A percentile compares a stretch with the other conserved stretches of the same genome.
phyloP scores from a whole-genome alignment of 2,329 filamentous ascomycete species.

The Fusarium buharicum region DNA sequence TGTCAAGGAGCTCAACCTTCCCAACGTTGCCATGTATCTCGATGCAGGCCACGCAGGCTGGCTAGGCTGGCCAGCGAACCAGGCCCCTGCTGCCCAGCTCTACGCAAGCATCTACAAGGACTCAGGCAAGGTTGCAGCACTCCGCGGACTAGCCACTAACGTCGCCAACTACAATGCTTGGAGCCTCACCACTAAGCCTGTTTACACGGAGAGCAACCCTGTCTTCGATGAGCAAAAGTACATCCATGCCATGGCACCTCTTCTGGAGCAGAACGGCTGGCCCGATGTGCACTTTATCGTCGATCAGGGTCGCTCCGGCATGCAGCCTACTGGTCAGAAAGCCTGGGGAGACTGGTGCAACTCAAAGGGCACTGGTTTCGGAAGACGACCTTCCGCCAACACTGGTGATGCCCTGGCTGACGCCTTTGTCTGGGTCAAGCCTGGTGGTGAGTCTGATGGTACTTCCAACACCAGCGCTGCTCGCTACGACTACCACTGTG shows the following conservation, averaged over 20 bases:
- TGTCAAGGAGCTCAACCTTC: slow-evolving; percentile 61
- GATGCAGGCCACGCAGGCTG: slow-evolving; percentile 69
- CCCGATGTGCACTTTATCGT: slow-evolving; percentile 59
- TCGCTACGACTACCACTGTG: slow-evolving; percentile 57
- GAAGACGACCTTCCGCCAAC: slow-evolving; percentile 69
- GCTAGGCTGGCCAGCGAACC: slow-evolving; percentile 67
- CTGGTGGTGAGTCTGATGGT: slow-evolving; percentile 68
- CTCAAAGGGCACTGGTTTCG: slow-evolving; percentile 70
- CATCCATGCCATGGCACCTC: slow-evolving; percentile 70
- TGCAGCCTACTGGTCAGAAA: slow-evolving; percentile 69
- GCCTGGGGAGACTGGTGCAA: slow-evolving; percentile 77
- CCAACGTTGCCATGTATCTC: slow-evolving; percentile 68
- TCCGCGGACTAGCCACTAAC: slow-evolving; percentile 67
- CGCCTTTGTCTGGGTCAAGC: slow-evolving; percentile 78
- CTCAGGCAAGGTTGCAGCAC: slow-evolving; percentile 59
- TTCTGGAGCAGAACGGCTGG: slow-evolving; percentile 62
- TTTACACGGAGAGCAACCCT: slow-evolving; percentile 59
- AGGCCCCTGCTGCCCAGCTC: slow-evolving; percentile 59
- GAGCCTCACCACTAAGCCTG: slow-evolving; percentile 54
- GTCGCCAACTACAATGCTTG: slow-evolving; percentile 68
- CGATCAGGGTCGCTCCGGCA: slow-evolving; percentile 63
- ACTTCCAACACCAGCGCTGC: slow-evolving; percentile 59
- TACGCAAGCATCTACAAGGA: slow-evolving; percentile 61
- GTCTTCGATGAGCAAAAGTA: slow-evolving; percentile 68
- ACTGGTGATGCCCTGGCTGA: slow-evolving; percentile 69